These are phyloP conservation scores for Aspergillus taichungensis DNA, from an alignment of 495 filamentous ascomycete species.

Conservation along the genomic window DNA sequence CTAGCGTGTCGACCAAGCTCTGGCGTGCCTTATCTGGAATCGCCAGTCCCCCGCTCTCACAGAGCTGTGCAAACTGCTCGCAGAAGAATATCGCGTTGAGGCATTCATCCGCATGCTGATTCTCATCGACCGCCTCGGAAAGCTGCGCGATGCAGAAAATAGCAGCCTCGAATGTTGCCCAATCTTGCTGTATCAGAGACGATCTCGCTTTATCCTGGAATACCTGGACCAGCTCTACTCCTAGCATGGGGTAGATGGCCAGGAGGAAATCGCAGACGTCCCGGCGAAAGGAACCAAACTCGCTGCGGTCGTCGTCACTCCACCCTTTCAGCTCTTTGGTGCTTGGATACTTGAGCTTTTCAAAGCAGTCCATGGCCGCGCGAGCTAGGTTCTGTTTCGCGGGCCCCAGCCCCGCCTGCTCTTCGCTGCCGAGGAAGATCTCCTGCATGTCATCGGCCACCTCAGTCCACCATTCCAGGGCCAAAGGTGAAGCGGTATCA, in stretches of 20 bases:
- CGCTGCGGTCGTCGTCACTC: constrained; percentile 61
- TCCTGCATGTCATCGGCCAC: constrained; percentile 33
- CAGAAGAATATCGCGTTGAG: constrained; percentile 68
- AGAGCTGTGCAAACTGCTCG: constrained; percentile 39
- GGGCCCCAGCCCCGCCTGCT: constrained; percentile 12
- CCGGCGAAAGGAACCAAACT: constrained; percentile 68
- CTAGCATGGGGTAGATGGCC: constrained; percentile 62
- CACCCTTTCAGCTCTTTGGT: constrained; percentile 39
- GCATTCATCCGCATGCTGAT: constrained; percentile 53
- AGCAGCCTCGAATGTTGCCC: constrained; percentile 72
- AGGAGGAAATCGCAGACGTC: constrained; percentile 78
- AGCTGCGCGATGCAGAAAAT: constrained; percentile 71
- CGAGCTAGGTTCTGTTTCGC: constrained; percentile 30
- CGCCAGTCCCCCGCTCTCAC: constrained; percentile 36
- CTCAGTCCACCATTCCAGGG: constrained; percentile 77
- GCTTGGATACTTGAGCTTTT: constrained; percentile 30
- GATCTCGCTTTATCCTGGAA: constrained; percentile 57
- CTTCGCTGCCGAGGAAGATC: constrained; percentile 18
- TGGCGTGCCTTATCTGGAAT: constrained; percentile 66
- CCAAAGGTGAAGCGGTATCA: constrained; percentile 64
- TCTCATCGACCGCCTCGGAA: constrained; percentile 64
- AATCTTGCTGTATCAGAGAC: constrained; percentile 50
- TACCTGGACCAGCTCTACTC: constrained; percentile 55
- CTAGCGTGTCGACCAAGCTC: constrained; percentile 68
- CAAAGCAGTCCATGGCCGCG: constrained; percentile 29